A percentile compares a stretch with the other conserved stretches of the same genome.
Conservation (phyloP, 371 early-diverging fungal species). For the Lichtheimia corymbifera region DNA sequence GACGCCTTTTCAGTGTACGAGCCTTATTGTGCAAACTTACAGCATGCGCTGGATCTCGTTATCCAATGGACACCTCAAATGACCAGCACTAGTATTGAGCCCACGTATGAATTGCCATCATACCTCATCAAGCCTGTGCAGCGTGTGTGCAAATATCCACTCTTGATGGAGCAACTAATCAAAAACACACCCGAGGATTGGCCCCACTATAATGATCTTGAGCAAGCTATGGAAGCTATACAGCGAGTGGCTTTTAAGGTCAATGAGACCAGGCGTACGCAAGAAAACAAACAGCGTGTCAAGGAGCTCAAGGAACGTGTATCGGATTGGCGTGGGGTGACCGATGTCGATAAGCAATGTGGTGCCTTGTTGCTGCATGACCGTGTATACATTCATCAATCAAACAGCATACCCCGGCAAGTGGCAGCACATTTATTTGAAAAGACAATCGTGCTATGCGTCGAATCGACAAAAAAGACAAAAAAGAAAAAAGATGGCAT, state of each 20-base stretch:
- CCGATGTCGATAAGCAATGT: constrained; percentile 53
- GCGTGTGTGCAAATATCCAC: constrained; percentile 94
- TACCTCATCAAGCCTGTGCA: constrained; percentile 96
- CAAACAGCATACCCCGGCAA: constrained; percentile 71
- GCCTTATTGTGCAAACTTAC: constrained; percentile 93
- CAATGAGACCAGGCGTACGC: constrained; percentile 87
- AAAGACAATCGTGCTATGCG: constrained; percentile 82
- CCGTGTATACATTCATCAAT: constrained; percentile 70
- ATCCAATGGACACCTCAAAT: constrained; percentile 47
- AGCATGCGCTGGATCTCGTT: constrained; percentile 66
- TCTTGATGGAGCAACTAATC: constrained; percentile 83
- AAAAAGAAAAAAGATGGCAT: constrained; percentile 48
- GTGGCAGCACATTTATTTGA: constrained; percentile 85
- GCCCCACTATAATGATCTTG: constrained; percentile 69
- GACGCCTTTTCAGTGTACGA: constrained; percentile 91
- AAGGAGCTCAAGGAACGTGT: constrained; percentile 80
- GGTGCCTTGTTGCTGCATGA: constrained; percentile 86
- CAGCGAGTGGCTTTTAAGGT: constrained; percentile 86
- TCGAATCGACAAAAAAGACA: constrained; percentile 38
- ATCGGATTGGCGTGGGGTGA: constrained; percentile 24
- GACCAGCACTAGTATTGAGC: constrained; percentile 66
- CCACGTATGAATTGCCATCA: constrained; percentile 82
- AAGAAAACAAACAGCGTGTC: constrained; percentile 79
- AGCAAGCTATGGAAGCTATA: constrained; percentile 74
- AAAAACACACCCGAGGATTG: constrained; percentile 39